Conservation (phyloP, 768 basidiomycete genomes). For the Amanita pseudoporphyria region DNA sequence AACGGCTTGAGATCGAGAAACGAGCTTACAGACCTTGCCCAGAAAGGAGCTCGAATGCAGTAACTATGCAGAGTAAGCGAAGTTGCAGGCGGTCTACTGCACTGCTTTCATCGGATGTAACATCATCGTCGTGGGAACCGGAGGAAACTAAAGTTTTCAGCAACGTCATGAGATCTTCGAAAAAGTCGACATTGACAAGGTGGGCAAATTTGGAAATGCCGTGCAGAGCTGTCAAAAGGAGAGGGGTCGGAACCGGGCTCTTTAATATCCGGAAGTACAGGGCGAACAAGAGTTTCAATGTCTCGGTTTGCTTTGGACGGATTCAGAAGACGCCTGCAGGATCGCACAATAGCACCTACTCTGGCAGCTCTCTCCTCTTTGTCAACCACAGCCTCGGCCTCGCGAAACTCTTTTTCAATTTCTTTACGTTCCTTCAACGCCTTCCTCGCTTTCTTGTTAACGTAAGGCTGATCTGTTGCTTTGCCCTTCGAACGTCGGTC, state of each 20-base stretch:
- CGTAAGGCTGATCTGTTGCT: constrained; percentile 52
- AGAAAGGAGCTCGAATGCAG: constrained; percentile 94
- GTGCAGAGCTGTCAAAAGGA: constrained; percentile 80
- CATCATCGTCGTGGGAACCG: constrained; percentile 31
- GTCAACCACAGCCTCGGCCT: constrained; percentile 91
- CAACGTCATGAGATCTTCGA: constrained; percentile 87
- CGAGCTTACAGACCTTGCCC: constrained; percentile 61
- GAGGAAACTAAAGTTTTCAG: constrained; percentile 68
- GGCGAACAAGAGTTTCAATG: constrained; percentile 92
- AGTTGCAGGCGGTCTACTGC: constrained; percentile 37
- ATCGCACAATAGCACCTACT: constrained; percentile 37
- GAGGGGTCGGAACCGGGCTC: constrained; percentile 62
- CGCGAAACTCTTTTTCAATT: constrained; percentile 85
- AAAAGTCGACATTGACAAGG: constrained; percentile 97
- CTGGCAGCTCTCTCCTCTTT: constrained; percentile 77
- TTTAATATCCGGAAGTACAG: constrained; percentile 96
- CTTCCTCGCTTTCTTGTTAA: constrained; percentile 91
- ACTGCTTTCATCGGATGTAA: constrained; percentile 21
- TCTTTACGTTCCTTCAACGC: constrained; percentile 79
- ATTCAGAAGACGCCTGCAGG: neutral
- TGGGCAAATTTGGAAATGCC: constrained; percentile 93
- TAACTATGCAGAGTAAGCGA: constrained; percentile 79
- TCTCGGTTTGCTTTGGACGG: constrained; percentile 81
- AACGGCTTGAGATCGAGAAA: neutral
- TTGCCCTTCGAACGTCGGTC: constrained; percentile 45